A percentile compares a stretch with the other conserved stretches of the same genome.
Conservation (phyloP, 345 rosid species). For the Eucalyptus curtisii region DNA sequence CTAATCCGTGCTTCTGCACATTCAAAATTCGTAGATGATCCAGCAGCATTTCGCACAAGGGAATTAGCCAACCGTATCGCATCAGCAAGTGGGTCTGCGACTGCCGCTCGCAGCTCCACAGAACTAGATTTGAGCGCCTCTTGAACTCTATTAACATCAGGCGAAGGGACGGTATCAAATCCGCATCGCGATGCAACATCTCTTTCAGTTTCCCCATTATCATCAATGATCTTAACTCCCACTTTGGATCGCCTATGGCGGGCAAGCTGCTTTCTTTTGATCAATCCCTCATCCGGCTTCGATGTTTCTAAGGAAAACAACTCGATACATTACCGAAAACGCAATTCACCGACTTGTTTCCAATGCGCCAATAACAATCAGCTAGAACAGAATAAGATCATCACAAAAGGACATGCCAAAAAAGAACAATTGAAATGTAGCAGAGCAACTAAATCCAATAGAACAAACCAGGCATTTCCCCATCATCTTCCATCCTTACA, state of each 20-base stretch:
- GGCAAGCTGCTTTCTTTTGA: conserved; percentile 3
- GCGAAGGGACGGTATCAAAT: neutral
- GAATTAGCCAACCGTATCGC: conserved; percentile 15
- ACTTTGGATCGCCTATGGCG: neutral
- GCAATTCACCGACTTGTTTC: neutral
- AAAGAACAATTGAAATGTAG: too few species aligned
- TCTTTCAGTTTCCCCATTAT: neutral
- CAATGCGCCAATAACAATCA: neutral
- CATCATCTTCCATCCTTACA: neutral
- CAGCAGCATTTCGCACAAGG: conserved; percentile 1
- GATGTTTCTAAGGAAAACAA: neutral
- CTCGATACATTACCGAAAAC: neutral
- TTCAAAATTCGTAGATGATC: neutral
- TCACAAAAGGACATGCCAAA: neutral
- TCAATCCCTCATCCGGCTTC: neutral
- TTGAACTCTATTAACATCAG: conserved; percentile 18
- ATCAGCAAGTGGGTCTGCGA: conserved; percentile 41
- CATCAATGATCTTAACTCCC: neutral
- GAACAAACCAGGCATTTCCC: neutral
- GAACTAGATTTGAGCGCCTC: conserved; percentile 27
- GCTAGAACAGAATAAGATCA: neutral
- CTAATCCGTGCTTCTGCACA: neutral
- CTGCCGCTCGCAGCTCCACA: conserved; percentile 23
- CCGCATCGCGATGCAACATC: neutral
- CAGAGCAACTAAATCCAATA: neutral